Conservation (phyloP, 176 grass and related monocot genomes). For the Phyllostachys edulis region DNA sequence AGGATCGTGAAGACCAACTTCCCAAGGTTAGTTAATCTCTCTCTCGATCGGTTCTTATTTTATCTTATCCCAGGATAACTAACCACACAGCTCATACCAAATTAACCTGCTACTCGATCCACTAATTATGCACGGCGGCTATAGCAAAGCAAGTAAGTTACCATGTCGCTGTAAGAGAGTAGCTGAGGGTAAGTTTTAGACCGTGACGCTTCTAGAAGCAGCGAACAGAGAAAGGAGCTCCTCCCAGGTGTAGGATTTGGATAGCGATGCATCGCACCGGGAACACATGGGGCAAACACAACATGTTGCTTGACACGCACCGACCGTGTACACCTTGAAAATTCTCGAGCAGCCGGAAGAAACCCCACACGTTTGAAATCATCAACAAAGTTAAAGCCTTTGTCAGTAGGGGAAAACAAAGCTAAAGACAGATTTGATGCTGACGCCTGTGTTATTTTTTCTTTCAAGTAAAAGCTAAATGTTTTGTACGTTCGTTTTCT, state of each 20-base stretch:
- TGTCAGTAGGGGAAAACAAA: background rate
- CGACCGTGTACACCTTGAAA: background rate
- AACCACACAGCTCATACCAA: background rate
- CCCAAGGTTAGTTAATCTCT: slow-evolving; percentile 44
- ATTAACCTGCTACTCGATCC: background rate
- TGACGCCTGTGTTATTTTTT: background rate
- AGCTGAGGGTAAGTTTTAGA: background rate
- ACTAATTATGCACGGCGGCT: background rate
- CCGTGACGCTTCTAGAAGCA: background rate
- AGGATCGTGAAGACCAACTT: slow-evolving; percentile 39
- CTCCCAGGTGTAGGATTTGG: background rate
- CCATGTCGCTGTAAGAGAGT: background rate
- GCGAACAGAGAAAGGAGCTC: background rate
- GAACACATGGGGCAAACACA: background rate
- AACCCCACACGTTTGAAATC: slow-evolving; percentile 33
- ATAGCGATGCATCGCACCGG: background rate
- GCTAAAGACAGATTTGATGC: background rate
- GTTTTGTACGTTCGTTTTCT: background rate
- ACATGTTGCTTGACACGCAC: slow-evolving; percentile 1
- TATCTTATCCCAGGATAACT: background rate
- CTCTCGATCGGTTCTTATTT: background rate
- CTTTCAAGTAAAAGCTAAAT: background rate
- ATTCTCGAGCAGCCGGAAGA: background rate
- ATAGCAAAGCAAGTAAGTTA: background rate
- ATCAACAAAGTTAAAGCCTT: background rate